These are phyloP conservation scores for Apiotrichum siamense DNA, from an alignment of 1,284 basidiomycete genomes.

Conservation along the genomic window DNA sequence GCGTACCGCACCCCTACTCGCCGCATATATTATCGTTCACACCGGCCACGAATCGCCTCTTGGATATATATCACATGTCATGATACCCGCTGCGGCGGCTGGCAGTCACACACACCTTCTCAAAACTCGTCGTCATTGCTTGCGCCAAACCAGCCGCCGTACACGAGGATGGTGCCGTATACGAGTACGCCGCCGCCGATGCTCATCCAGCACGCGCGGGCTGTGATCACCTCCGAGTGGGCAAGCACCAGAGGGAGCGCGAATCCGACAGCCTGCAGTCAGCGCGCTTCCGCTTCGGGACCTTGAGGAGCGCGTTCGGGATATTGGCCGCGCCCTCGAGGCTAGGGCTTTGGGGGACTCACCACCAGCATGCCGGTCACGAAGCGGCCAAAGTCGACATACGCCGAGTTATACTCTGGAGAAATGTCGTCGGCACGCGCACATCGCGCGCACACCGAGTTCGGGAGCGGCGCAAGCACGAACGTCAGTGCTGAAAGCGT, in stretches of 20 bases:
- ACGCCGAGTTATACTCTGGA: constrained; percentile 55
- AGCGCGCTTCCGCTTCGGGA: no score
- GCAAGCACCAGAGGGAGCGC: constrained; percentile 87
- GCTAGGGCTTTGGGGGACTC: no score
- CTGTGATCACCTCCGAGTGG: constrained; percentile 81
- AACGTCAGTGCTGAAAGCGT: constrained; percentile 83
- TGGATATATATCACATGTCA: no score
- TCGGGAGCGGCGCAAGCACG: constrained; percentile 90
- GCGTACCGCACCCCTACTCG: no score
- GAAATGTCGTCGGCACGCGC: constrained; percentile 53
- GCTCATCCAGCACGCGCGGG: constrained; percentile 86
- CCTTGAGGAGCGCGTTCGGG: not conserved
- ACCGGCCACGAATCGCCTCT: no score
- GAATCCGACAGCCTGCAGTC: constrained; percentile 62
- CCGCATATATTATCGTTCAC: no score
- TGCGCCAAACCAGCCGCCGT: constrained; percentile 66
- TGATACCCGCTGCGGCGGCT: not conserved
- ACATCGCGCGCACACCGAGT: constrained; percentile 61
- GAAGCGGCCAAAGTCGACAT: constrained; percentile 90
- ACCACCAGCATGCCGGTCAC: constrained; percentile 84
- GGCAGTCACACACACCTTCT: not conserved
- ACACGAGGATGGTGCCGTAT: constrained; percentile 87
- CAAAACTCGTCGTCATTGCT: constrained; percentile 41
- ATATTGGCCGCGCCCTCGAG: not conserved
- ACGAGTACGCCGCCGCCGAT: constrained; percentile 89